Percentiles rank a stretch among this genome's conserved stretches.
Evolutionary conservation across 2,329 filamentous ascomycete species (phyloP).

Genomic region (Pseudohalonectria lignicola): DNA sequence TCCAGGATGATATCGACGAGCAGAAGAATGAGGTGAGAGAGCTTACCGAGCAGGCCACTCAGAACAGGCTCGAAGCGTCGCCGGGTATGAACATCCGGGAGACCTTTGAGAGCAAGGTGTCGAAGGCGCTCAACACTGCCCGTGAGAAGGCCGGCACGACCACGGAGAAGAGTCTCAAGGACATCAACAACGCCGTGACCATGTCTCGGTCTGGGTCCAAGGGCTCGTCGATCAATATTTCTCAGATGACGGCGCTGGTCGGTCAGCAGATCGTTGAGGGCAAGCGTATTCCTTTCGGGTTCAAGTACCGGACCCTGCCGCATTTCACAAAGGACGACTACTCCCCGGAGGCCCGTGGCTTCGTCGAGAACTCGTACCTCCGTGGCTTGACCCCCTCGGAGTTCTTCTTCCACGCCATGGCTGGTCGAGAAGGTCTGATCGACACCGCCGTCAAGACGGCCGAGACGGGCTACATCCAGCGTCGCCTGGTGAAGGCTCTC

Average conservation of each 20-base stretch:
- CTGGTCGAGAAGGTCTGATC: slow-evolving; percentile 98
- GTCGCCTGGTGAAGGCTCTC: slow-evolving; percentile 92
- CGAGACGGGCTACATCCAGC: slow-evolving; percentile 97
- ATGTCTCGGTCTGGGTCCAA: slow-evolving; percentile 98
- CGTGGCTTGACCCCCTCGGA: slow-evolving; percentile 90
- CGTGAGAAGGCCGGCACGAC: slow-evolving; percentile 93
- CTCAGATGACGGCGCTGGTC: slow-evolving; percentile 97
- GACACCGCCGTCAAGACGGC: slow-evolving; percentile 99
- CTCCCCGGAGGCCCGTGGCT: slow-evolving; percentile 90
- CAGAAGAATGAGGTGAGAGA: slow-evolving; percentile 73
- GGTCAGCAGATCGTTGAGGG: slow-evolving; percentile 98
- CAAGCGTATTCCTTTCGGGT: slow-evolving; percentile 97
- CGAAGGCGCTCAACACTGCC: slow-evolving; percentile 84
- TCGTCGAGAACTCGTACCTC: slow-evolving; percentile 97
- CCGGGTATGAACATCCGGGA: slow-evolving; percentile 98
- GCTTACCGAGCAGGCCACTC: slow-evolving; percentile 68
- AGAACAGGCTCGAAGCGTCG: slow-evolving; percentile 79
- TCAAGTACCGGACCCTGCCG: slow-evolving; percentile 93
- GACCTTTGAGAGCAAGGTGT: slow-evolving; percentile 96
- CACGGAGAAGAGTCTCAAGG: slow-evolving; percentile 85
- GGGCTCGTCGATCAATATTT: slow-evolving; percentile 98
- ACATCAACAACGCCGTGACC: slow-evolving; percentile 90
- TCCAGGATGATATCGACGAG: slow-evolving; percentile 69
- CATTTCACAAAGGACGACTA: slow-evolving; percentile 99
- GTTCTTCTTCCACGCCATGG: slow-evolving; percentile 99